phyloP scores from a whole-genome alignment of 169 alveolate species.

The Plasmodium berghei region DNA sequence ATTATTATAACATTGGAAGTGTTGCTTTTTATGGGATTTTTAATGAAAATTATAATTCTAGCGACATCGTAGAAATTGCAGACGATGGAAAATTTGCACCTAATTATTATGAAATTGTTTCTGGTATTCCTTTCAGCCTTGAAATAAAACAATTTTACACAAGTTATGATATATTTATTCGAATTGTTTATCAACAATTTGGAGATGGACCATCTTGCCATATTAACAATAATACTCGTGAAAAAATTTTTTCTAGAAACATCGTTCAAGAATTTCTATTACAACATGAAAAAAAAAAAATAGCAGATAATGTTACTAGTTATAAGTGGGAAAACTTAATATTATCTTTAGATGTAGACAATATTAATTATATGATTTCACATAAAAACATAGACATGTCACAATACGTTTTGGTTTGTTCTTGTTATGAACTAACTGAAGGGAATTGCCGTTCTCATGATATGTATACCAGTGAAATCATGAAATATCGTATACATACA shows the following conservation, averaged over 20 bases:
- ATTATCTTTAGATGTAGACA: slow-evolving; percentile 54
- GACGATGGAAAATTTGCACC: not conserved
- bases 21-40: slow-evolving; percentile 42
- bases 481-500: slow-evolving; percentile 42
- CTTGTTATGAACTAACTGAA: slow-evolving; percentile 58
- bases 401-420: slow-evolving; percentile 29
- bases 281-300: slow-evolving; percentile 13
- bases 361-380: slow-evolving; percentile 14
- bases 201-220: slow-evolving; percentile 17
- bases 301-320: slow-evolving; percentile 21
- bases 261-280: slow-evolving; percentile 13
- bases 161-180: slow-evolving; percentile 33
- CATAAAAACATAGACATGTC: slow-evolving; percentile 38
- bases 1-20: slow-evolving; percentile 51
- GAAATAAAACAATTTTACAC: slow-evolving; percentile 62
- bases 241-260: slow-evolving; percentile 8
- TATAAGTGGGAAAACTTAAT: slow-evolving; percentile 37
- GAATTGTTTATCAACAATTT: slow-evolving; percentile 20
- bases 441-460: slow-evolving; percentile 24
- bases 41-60: not conserved
- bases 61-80: not conserved
- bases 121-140: slow-evolving; percentile 56
- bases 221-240: slow-evolving; percentile 12
- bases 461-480: slow-evolving; percentile 13
- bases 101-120: slow-evolving; percentile 26